A percentile compares a stretch with the other conserved stretches of the same genome.
phyloP scores from a whole-genome alignment of 495 filamentous ascomycete species.

The Tuber magnatum region DNA sequence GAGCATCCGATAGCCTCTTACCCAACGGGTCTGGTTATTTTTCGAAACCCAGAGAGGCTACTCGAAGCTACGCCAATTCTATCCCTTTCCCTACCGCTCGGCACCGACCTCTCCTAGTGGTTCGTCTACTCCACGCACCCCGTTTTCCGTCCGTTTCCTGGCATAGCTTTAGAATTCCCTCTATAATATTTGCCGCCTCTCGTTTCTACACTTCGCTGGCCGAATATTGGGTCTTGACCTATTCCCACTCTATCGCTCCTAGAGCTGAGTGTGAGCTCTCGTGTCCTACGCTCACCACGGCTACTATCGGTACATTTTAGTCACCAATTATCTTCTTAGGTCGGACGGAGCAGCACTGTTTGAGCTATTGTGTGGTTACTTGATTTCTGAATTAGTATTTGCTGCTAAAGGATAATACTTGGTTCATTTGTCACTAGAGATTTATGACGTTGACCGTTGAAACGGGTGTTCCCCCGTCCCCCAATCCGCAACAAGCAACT shows the following conservation, averaged over 20 bases:
- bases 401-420: constrained; percentile 5
- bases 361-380: constrained; percentile 1
- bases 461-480: constrained; percentile 39
- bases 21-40: background rate
- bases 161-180: constrained; percentile 19
- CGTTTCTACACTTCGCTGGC: constrained; percentile 29
- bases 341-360: background rate
- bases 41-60: constrained; percentile 1
- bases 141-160: constrained; percentile 1
- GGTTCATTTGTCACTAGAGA: constrained; percentile 11
- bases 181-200: constrained; percentile 9
- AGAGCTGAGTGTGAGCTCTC: constrained; percentile 23
- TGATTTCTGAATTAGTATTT: constrained; percentile 2
- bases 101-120: background rate
- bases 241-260: constrained; percentile 18
- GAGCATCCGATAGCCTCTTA: background rate
- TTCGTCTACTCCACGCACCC: constrained; percentile 7
- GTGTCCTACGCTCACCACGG: constrained; percentile 2
- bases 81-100: background rate
- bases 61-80: constrained; percentile 2
- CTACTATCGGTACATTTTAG: constrained; percentile 2
- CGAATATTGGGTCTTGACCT: constrained; percentile 18
- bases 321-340: background rate
- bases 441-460: constrained; percentile 41
- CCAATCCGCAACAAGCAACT: constrained; percentile 28